Conservation (phyloP, 176 grass and related monocot species). For the Oryza coarctata region DNA sequence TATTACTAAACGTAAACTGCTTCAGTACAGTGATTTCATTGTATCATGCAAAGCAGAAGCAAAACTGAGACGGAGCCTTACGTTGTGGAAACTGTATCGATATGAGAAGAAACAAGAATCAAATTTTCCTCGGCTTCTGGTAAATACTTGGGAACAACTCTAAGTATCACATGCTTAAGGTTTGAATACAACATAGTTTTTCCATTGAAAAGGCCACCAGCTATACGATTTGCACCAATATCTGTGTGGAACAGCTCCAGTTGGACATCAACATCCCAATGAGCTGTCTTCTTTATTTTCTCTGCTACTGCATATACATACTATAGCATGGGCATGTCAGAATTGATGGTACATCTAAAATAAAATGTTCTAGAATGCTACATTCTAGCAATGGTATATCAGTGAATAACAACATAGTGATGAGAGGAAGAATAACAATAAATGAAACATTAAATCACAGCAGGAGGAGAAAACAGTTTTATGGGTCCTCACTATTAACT, state of each 20-base stretch:
- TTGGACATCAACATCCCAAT: slow-evolving; percentile 99
- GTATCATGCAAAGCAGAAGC: neutral
- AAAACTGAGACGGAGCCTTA: slow-evolving; percentile 40
- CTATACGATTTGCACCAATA: slow-evolving; percentile 70
- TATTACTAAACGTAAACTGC: neutral
- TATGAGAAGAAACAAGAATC: slow-evolving; percentile 95
- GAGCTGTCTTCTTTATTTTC: slow-evolving; percentile 87
- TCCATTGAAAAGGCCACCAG: slow-evolving; percentile 73
- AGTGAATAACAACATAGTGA: neutral
- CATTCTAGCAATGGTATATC: slow-evolving; percentile 14
- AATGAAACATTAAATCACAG: neutral
- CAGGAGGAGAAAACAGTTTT: neutral
- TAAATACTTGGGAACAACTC: slow-evolving; percentile 91
- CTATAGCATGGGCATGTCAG: slow-evolving; percentile 67
- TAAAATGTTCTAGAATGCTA: neutral
- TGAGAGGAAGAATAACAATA: neutral
- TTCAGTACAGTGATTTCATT: slow-evolving; percentile 17
- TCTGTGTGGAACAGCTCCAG: slow-evolving; percentile 88
- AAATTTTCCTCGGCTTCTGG: slow-evolving; percentile 78
- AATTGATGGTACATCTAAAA: slow-evolving; percentile 33
- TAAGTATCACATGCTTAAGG: slow-evolving; percentile 87
- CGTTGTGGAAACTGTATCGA: slow-evolving; percentile 93
- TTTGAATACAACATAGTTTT: slow-evolving; percentile 94
- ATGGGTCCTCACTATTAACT: slow-evolving; percentile 12
- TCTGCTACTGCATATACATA: slow-evolving; percentile 97